Evolutionary conservation across 1,139 yeast genomes (phyloP).

Genomic region (Pichia sp.): DNA sequence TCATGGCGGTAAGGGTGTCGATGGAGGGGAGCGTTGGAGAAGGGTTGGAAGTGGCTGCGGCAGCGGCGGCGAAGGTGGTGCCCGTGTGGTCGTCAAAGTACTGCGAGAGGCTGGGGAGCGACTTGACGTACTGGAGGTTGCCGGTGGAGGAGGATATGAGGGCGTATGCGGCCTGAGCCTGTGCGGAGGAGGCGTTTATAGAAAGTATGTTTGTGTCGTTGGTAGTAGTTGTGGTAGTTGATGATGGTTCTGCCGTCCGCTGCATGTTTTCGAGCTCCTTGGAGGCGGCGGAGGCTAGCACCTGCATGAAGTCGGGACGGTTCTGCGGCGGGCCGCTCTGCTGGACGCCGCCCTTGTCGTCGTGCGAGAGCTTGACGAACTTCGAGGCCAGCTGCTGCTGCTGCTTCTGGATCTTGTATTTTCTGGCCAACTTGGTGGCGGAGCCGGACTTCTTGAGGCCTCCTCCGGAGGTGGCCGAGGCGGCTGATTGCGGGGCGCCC

Average conservation of each 20-base stretch:
- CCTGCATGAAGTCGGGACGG: slow-evolving; percentile 42
- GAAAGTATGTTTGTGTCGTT: neutral
- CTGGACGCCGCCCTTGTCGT: neutral
- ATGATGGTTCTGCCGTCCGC: neutral
- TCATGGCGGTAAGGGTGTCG: slow-evolving; percentile 14
- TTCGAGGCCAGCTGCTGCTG: slow-evolving; percentile 38
- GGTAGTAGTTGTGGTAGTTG: neutral
- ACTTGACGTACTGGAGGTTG: slow-evolving; percentile 46
- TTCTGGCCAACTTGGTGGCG: slow-evolving; percentile 38
- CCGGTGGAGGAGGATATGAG: slow-evolving; percentile 16
- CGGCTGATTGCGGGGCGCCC: too few species aligned
- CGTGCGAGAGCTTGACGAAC: slow-evolving; percentile 4
- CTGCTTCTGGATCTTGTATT: slow-evolving; percentile 80
- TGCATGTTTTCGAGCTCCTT: slow-evolving; percentile 56
- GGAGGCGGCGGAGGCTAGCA: slow-evolving; percentile 77
- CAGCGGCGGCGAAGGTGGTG: neutral
- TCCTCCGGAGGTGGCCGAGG: too few species aligned
- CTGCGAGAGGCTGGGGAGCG: slow-evolving; percentile 62
- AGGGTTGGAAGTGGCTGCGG: neutral
- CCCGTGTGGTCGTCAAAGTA: slow-evolving; percentile 36
- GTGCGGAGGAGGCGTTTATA: neutral
- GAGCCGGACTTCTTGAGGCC: slow-evolving; percentile 13
- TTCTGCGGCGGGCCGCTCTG: neutral
- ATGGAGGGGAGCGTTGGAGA: slow-evolving; percentile 9
- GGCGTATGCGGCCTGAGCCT: slow-evolving; percentile 25